These are phyloP conservation scores for Trametes meyenii DNA, from an alignment of 768 basidiomycete species.

Conservation along the genomic window DNA sequence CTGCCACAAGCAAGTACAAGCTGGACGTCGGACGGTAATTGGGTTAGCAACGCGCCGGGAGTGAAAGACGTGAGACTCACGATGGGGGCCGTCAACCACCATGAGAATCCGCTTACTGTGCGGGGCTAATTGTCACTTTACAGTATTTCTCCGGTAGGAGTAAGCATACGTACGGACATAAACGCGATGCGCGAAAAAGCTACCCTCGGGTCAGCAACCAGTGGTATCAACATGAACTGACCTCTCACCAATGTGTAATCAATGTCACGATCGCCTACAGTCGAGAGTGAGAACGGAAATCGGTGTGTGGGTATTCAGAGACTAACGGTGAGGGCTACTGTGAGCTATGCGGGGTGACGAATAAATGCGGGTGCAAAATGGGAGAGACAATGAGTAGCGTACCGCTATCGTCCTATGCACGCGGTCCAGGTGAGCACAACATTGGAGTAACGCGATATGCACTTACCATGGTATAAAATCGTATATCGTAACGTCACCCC, in stretches of 20 bases:
- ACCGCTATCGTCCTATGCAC: slow-evolving; percentile 24
- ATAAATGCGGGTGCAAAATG: neutral
- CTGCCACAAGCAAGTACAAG: slow-evolving; percentile 15
- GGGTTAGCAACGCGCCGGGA: neutral
- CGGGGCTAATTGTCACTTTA: slow-evolving; percentile 8
- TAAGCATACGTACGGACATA: slow-evolving; percentile 25
- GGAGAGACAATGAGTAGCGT: neutral
- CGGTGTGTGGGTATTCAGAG: neutral
- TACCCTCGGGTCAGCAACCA: slow-evolving; percentile 5
- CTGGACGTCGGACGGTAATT: neutral
- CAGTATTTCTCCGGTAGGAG: neutral
- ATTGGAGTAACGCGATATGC: neutral
- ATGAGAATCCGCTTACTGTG: slow-evolving; percentile 21
- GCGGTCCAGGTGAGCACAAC: neutral
- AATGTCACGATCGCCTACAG: slow-evolving; percentile 32
- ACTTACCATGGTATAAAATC: slow-evolving; percentile 34
- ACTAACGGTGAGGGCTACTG: slow-evolving; percentile 27
- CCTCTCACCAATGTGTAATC: slow-evolving; percentile 30
- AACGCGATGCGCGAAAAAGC: slow-evolving; percentile 32
- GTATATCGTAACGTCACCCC: slow-evolving; percentile 21
- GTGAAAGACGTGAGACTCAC: neutral
- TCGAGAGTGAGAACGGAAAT: neutral
- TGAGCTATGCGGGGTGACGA: neutral
- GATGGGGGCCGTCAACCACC: slow-evolving; percentile 21
- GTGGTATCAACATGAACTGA: neutral